Conservation (phyloP, 495 filamentous ascomycete genomes). For the Tuber umbilicatum region DNA sequence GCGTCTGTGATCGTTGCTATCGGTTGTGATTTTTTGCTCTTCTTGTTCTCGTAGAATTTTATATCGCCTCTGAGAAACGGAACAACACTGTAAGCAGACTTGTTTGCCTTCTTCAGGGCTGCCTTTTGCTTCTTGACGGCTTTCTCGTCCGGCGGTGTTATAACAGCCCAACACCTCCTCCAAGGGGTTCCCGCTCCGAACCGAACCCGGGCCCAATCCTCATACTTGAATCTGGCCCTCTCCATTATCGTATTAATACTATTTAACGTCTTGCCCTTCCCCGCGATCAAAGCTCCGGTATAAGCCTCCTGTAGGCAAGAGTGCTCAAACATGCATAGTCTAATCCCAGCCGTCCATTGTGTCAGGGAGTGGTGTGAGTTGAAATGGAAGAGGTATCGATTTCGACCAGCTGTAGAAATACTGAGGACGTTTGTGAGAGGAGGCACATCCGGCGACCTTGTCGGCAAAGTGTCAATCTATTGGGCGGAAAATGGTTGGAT, state of each 20-base stretch:
- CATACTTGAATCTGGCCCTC: constrained; percentile 62
- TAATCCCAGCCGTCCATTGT: constrained; percentile 93
- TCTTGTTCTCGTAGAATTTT: constrained; percentile 88
- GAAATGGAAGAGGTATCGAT: constrained; percentile 92
- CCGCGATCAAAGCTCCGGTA: constrained; percentile 89
- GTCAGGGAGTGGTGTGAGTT: constrained; percentile 87
- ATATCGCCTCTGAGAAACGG: constrained; percentile 74
- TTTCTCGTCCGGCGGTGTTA: constrained; percentile 87
- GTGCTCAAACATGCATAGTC: constrained; percentile 92
- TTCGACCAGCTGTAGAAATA: constrained; percentile 88
- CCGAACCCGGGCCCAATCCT: constrained; percentile 92
- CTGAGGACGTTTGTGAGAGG: constrained; percentile 89
- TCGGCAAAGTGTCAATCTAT: constrained; percentile 86
- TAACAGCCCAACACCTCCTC: constrained; percentile 93
- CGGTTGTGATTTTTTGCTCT: constrained; percentile 82
- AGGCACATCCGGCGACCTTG: constrained; percentile 63
- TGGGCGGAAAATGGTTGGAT: background rate
- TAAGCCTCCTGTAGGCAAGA: constrained; percentile 91
- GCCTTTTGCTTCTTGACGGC: constrained; percentile 77
- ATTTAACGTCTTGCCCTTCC: constrained; percentile 82
- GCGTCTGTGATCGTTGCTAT: constrained; percentile 88
- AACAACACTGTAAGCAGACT: constrained; percentile 59
- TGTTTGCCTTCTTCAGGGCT: constrained; percentile 63
- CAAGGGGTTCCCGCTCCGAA: constrained; percentile 96
- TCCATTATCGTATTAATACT: constrained; percentile 82